Percentiles rank a stretch among this genome's conserved stretches.
phyloP scores from a whole-genome alignment of 345 rosid genomes.

The Arabis hirsuta region DNA sequence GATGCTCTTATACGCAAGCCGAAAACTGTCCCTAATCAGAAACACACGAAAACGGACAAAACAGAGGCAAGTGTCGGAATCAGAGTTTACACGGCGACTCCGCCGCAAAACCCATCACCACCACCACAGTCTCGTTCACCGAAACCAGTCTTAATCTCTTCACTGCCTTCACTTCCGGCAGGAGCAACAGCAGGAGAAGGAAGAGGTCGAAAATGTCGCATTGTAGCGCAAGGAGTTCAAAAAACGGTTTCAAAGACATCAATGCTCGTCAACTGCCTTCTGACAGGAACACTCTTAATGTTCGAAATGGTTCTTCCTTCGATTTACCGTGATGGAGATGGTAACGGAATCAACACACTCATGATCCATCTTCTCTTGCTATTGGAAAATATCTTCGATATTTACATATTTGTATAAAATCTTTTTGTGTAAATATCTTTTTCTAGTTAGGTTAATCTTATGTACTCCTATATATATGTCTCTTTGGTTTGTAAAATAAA shows the following conservation, averaged over 20 bases:
- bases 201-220: constrained; percentile 54
- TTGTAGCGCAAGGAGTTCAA: constrained; percentile 72
- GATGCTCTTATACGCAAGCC: background rate
- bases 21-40: constrained; percentile 1
- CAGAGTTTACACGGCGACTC: constrained; percentile 61
- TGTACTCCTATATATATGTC: no score
- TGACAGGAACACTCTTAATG: constrained; percentile 79
- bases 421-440: no score
- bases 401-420: no score
- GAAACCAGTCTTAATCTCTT: constrained; percentile 33
- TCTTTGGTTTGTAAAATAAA: no score
- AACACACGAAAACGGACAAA: constrained; percentile 52
- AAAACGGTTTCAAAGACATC: constrained; percentile 75
- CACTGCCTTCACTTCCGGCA: constrained; percentile 36
- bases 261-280: constrained; percentile 70
- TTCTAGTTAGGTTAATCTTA: no score
- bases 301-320: constrained; percentile 85
- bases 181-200: constrained; percentile 36
- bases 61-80: constrained; percentile 56
- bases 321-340: constrained; percentile 57
- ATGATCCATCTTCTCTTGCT: constrained; percentile 62
- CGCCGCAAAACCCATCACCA: constrained; percentile 43
- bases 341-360: constrained; percentile 57
- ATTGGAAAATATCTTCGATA: no score
- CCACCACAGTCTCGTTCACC: constrained; percentile 34